phyloP scores from a whole-genome alignment of 2,329 filamentous ascomycete species.

The Cordyceps militaris region DNA sequence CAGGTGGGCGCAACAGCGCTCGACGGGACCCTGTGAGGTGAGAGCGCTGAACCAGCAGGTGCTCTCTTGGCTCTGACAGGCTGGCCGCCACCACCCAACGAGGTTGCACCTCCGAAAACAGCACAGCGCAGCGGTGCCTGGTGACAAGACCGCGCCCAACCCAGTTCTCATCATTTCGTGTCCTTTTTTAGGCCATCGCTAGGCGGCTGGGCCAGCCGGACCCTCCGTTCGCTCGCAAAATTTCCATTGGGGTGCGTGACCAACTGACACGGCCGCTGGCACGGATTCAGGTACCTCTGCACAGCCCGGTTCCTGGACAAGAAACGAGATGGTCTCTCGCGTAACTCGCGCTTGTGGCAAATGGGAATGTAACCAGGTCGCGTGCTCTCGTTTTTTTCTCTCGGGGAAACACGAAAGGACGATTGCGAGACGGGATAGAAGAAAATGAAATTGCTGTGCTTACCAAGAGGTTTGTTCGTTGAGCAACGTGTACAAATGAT shows the following conservation, averaged over 20 bases:
- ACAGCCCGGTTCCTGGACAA: conserved; percentile 4
- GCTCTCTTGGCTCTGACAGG: too few species aligned
- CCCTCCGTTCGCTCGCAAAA: neutral
- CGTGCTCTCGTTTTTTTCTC: neutral
- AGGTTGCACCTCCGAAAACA: too few species aligned
- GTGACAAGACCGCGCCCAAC: too few species aligned
- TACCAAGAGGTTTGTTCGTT: neutral
- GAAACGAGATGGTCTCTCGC: too few species aligned
- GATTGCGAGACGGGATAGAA: neutral
- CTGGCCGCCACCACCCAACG: too few species aligned
- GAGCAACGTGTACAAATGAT: neutral
- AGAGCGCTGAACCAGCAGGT: too few species aligned
- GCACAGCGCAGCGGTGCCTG: too few species aligned
- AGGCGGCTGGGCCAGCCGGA: neutral
- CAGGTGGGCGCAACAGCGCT: too few species aligned
- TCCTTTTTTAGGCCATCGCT: neutral
- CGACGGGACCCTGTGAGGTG: too few species aligned
- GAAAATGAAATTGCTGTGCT: neutral
- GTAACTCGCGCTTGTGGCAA: too few species aligned
- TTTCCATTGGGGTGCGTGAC: conserved; percentile 6
- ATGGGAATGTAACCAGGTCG: neutral
- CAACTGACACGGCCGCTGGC: neutral
- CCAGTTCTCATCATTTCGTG: neutral
- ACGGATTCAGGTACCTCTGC: conserved; percentile 8
- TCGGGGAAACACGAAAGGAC: neutral